Evolutionary conservation across 164 flowering plant species (phyloP), one percentile per base, ranked within the genome.

Genomic region (Houttuynia cordata): DNA sequence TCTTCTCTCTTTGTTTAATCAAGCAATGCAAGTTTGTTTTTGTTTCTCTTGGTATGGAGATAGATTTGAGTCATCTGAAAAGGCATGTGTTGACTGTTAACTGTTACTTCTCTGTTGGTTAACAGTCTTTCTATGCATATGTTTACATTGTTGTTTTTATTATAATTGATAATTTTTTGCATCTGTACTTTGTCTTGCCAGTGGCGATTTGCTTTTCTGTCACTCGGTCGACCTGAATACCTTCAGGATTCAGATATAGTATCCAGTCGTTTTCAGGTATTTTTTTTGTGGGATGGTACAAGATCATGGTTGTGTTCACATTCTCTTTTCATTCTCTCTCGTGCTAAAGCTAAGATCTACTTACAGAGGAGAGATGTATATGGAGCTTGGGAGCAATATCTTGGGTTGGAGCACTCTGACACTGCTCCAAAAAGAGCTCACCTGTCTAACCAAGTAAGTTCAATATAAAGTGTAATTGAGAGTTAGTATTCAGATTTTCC

Each of bases 381-480:
- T 80, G 97, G 97, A 51, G 93, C 96, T 62, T 92, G 98, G 98
- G 96, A 92, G 75, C 98, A 92, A 59, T 92, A 92, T 70, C 84
- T 92, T 64, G 98, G 96, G 21, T 73, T 92, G 79, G 98, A 92
- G 72, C 98, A 92, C 67, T 72, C 91, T 53, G 98, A 89, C 67
- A 83, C 76, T 67, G 78, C 94, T 76, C 98, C 97, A 18, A 89
- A 89, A 76, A 76, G 97, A 70, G 69, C 96, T 47, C 87, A 84
- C 73, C 62, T 87, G 22, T 83, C 78, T 59, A 89, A 85, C 72
- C 98, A 86, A 91, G 98, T 86, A 45, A 45, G 49, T 8, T n/a
- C n/a, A 17, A 12, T 12, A 8, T 45, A 12, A 45, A 45, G 17
- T 45, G 17, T 7, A 12, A 45, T 7, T 10, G 49, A 2, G 13